Conservation (phyloP, 768 basidiomycete genomes). For the Rhodocollybia butyracea region DNA sequence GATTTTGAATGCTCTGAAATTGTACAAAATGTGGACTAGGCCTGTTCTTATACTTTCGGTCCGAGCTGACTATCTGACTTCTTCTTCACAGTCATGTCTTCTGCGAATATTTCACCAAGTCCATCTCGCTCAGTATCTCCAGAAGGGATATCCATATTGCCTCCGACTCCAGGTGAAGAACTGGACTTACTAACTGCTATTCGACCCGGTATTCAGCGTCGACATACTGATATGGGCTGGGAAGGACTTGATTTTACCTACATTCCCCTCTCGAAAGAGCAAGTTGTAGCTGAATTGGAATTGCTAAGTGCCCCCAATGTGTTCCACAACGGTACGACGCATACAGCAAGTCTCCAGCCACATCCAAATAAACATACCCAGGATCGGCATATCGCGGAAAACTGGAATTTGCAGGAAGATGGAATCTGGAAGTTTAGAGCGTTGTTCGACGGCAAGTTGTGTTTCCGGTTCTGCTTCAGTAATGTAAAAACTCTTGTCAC, state of each 20-base stretch:
- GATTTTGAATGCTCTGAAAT: no score
- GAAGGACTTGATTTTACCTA: background rate
- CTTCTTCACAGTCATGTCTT: background rate
- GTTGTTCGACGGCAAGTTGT: slow-evolving; percentile 42
- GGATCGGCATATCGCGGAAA: slow-evolving; percentile 40
- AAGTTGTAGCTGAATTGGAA: background rate
- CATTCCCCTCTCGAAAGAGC: background rate
- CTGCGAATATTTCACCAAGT: background rate
- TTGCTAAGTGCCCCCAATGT: background rate
- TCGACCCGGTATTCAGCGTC: background rate
- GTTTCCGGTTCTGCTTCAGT: slow-evolving; percentile 33
- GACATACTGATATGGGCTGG: slow-evolving; percentile 2
- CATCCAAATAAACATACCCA: slow-evolving; percentile 39
- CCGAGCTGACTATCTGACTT: no score
- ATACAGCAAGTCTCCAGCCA: slow-evolving; percentile 36
- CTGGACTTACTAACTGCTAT: background rate
- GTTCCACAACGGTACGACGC: background rate
- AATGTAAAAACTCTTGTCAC: background rate
- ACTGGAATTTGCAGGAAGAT: slow-evolving; percentile 13
- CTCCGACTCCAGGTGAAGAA: background rate
- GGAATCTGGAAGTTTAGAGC: slow-evolving; percentile 43
- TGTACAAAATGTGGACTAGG: no score
- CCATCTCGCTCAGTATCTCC: slow-evolving; percentile 1
- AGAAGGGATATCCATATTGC: background rate
- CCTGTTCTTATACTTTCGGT: no score